phyloP scores from a whole-genome alignment of 148 eudicot species.

The Talinum fruticosum region DNA sequence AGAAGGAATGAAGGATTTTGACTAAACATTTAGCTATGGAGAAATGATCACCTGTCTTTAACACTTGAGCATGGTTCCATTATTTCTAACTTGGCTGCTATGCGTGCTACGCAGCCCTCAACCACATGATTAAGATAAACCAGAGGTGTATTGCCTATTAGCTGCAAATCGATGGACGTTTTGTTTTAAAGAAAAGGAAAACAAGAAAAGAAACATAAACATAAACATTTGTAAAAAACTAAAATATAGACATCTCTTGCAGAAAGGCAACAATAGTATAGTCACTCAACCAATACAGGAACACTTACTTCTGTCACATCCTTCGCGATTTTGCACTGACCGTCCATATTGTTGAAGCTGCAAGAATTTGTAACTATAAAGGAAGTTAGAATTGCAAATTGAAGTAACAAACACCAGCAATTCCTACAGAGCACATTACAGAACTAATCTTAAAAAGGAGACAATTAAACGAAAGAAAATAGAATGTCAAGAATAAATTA shows the following conservation, averaged over 20 bases:
- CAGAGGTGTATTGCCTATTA: constrained; percentile 73
- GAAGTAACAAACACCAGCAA: neutral
- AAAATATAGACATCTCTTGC: neutral
- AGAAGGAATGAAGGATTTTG: neutral
- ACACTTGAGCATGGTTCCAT: constrained; percentile 92
- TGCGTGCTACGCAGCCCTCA: constrained; percentile 69
- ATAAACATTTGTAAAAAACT: neutral
- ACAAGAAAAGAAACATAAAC: neutral
- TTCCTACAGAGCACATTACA: neutral
- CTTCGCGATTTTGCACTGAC: constrained; percentile 28
- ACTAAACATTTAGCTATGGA: neutral
- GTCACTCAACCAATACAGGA: too few species aligned
- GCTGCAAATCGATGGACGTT: too few species aligned
- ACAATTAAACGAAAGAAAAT: neutral
- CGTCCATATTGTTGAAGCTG: constrained; percentile 32
- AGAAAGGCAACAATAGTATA: too few species aligned
- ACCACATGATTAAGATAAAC: constrained; percentile 70
- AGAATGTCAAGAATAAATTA: neutral
- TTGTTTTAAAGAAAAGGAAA: neutral
- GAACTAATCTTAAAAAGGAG: neutral
- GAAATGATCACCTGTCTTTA: constrained; percentile 59
- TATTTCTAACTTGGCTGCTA: constrained; percentile 76
- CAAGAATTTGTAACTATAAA: neutral
- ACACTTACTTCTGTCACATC: constrained; percentile 39
- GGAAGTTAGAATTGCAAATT: neutral